Base-by-base conservation (phyloP, 495 filamentous ascomycete genomes). In the Rusavskia elegans region DNA sequence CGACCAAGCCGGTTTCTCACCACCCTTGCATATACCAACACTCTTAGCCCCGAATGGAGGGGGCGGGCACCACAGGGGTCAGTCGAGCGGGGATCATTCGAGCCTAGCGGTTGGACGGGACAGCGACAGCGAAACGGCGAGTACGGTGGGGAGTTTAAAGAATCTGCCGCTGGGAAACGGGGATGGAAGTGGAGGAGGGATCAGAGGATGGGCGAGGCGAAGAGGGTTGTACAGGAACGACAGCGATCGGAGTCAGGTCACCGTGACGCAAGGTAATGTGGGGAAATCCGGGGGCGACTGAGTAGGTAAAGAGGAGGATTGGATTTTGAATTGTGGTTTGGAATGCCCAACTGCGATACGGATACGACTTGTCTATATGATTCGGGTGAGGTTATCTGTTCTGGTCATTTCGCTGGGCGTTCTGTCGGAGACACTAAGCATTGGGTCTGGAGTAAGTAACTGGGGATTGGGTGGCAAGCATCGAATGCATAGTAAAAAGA, bases 201-300 rank as follows among this genome's bases (percentile, higher is more conserved):
- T 23, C 14, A 29, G 44, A 20, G 23, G 23, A 16, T 46, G 44
- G 44, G 40, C 13, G 39, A 30, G 39, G 25, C 25, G 25, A 36
- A 45, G 39, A 14, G n/a, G 50, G 2, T 35, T 52, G 29, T 19
- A 2, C 1, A 10, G 50, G 23, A 52, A 52, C 29, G 50, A 52
- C 27, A 52, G 50, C 17, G 50, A 52, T 19, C 11, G 21, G 6
- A 52, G 50, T 20, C 50, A 52, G 40, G 23, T 44, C 10, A 52
- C 50, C n/a, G 50, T 52, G 3, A 44, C 39, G 40, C 50, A 9
- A 29, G 23, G 44, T 16, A 46, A 46, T 13, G 14, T 46, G 0
- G 44, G 23, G 1, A 29, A 13, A 35, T 35, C 32, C 0, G 32
- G 9, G 13, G 32, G 32, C 13, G 32, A 27, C 4, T 27, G 25